A percentile compares a stretch with the other conserved stretches of the same genome.
These are phyloP conservation scores for Colletotrichum sansevieriae DNA, from an alignment of 2,329 filamentous ascomycete genomes.

Conservation along the genomic window DNA sequence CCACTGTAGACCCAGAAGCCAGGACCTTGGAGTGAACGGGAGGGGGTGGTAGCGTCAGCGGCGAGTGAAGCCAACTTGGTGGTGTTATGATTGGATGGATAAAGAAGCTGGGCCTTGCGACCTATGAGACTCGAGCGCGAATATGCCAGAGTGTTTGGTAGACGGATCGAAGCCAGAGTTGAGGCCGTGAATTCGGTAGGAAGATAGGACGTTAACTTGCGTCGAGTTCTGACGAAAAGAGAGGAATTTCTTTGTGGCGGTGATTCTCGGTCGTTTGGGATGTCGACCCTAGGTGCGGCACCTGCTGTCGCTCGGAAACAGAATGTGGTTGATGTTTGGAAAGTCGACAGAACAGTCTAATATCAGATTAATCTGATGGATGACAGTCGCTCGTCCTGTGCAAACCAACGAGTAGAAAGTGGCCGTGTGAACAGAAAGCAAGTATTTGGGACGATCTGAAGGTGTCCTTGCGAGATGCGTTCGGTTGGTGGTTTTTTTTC, in stretches of 20 bases:
- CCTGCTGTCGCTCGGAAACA: constrained; percentile 20
- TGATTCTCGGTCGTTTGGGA: constrained; percentile 3
- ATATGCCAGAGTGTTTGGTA: neutral
- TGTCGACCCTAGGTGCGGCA: constrained; percentile 23
- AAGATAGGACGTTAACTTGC: neutral
- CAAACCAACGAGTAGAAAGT: constrained; percentile 16
- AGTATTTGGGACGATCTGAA: constrained; percentile 23
- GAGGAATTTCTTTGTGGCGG: neutral
- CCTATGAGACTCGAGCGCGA: constrained; percentile 15
- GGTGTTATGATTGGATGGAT: constrained; percentile 60
- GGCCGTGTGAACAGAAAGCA: constrained; percentile 2
- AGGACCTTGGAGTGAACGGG: constrained; percentile 92
- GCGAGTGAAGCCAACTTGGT: constrained; percentile 95
- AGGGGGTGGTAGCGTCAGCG: constrained; percentile 77
- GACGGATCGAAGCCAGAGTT: neutral
- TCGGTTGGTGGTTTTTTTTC: constrained; percentile 1
- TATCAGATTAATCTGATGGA: constrained; percentile 28
- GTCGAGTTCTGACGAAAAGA: neutral
- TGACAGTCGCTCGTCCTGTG: neutral
- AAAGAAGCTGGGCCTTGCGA: constrained; percentile 37
- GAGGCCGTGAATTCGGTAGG: neutral
- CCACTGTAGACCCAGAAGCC: constrained; percentile 94
- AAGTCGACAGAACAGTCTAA: neutral
- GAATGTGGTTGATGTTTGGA: constrained; percentile 4
- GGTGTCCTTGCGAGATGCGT: constrained; percentile 1